Evolutionary conservation across 371 early-diverging fungal genomes (phyloP).

Genomic region (Fennellomyces sp.): DNA sequence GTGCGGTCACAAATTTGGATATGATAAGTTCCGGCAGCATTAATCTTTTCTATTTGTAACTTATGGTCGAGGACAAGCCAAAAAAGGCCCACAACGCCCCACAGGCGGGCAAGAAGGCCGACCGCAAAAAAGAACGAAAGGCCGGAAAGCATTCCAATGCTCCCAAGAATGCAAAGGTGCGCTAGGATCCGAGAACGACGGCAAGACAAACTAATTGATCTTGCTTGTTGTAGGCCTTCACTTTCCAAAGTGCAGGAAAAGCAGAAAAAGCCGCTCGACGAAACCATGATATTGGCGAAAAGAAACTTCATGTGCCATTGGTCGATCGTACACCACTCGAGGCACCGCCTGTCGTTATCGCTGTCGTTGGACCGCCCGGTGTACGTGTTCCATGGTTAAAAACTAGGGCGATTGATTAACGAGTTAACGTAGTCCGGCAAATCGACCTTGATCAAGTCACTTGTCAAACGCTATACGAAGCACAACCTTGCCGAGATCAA

Average conservation of each 20-base stretch:
- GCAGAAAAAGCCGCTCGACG: slow-evolving; percentile 82
- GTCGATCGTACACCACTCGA: slow-evolving; percentile 93
- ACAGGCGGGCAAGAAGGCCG: slow-evolving; percentile 87
- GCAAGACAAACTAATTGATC: neutral
- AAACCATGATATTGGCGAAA: slow-evolving; percentile 87
- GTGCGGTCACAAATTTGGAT: too few species aligned
- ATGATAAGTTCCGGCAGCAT: too few species aligned
- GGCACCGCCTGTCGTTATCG: slow-evolving; percentile 91
- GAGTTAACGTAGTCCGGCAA: slow-evolving; percentile 76
- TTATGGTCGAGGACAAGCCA: slow-evolving; percentile 57
- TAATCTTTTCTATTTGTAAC: too few species aligned
- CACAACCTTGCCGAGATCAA: slow-evolving; percentile 89
- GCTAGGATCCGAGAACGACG: slow-evolving; percentile 62
- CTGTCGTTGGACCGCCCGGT: slow-evolving; percentile 96
- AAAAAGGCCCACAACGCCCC: slow-evolving; percentile 85
- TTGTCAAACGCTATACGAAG: slow-evolving; percentile 95
- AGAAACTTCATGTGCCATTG: slow-evolving; percentile 93
- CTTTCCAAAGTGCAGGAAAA: slow-evolving; percentile 75
- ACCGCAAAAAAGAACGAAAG: slow-evolving; percentile 76
- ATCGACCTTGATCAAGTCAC: slow-evolving; percentile 91
- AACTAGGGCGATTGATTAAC: neutral
- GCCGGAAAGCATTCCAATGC: neutral
- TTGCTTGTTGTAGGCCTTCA: slow-evolving; percentile 70
- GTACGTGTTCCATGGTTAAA: slow-evolving; percentile 47
- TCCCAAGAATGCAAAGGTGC: slow-evolving; percentile 80